These are phyloP conservation scores for Alternaria brassicae DNA, from an alignment of 2,329 filamentous ascomycete species.

Conservation along the genomic window DNA sequence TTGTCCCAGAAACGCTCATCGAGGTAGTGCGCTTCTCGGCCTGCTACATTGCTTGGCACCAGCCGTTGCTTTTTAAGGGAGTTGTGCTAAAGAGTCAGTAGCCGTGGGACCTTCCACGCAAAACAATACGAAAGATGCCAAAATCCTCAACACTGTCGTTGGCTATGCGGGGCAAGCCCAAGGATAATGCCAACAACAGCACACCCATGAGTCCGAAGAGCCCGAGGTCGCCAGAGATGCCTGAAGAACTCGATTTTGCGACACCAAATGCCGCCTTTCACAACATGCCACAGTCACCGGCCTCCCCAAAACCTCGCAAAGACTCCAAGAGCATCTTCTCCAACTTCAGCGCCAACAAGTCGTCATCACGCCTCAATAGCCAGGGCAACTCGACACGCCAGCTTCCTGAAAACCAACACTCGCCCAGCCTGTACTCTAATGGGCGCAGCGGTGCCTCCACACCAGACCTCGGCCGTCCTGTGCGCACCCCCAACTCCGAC, in stretches of 20 bases:
- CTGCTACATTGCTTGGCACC: slow-evolving; percentile 1
- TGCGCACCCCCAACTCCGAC: slow-evolving; percentile 48
- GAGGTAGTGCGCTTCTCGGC: slow-evolving; percentile 36
- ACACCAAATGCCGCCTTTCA: slow-evolving; percentile 44
- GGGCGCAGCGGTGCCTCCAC: slow-evolving; percentile 56
- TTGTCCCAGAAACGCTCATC: slow-evolving; percentile 23
- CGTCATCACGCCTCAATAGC: slow-evolving; percentile 52
- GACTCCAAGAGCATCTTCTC: slow-evolving; percentile 56
- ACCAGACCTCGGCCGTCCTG: slow-evolving; percentile 53
- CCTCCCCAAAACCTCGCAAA: slow-evolving; percentile 47
- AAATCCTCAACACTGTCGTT: slow-evolving; percentile 49
- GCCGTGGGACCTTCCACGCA: slow-evolving; percentile 34
- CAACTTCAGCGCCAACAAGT: slow-evolving; percentile 58
- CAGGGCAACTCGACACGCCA: slow-evolving; percentile 47
- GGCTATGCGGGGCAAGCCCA: slow-evolving; percentile 44
- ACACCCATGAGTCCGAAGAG: slow-evolving; percentile 46
- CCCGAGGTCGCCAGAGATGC: slow-evolving; percentile 40
- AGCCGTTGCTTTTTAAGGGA: slow-evolving; percentile 5
- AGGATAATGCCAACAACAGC: slow-evolving; percentile 31
- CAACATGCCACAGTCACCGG: slow-evolving; percentile 42
- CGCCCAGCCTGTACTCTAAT: slow-evolving; percentile 49
- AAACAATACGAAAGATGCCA: slow-evolving; percentile 48
- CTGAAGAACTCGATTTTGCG: slow-evolving; percentile 32
- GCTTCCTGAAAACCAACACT: slow-evolving; percentile 44
- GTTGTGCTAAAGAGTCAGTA: slow-evolving; percentile 35